Percentiles rank a stretch among this genome's conserved stretches.
Evolutionary conservation across 495 filamentous ascomycete genomes (phyloP).

Genomic region (Aspergillus ellipticus): DNA sequence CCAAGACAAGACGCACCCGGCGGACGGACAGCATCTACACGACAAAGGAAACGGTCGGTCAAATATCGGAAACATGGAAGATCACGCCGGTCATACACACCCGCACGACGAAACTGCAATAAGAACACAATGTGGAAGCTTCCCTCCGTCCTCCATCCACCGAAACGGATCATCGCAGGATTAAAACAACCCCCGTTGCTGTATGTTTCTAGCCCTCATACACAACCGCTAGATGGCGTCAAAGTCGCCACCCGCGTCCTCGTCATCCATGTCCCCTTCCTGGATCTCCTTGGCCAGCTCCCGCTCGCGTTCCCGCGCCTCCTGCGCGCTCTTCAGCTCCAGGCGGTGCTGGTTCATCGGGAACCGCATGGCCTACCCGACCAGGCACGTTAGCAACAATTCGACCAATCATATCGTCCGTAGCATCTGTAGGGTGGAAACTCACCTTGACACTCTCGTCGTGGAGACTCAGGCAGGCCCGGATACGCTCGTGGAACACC

Average conservation of each 20-base stretch:
- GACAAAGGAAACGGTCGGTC: conserved; percentile 22
- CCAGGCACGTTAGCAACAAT: background rate
- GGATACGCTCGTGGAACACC: conserved; percentile 93
- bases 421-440: background rate
- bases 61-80: conserved; percentile 29
- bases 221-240: conserved; percentile 77
- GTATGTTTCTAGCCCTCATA: conserved; percentile 9
- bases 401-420: background rate
- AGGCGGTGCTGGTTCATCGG: conserved; percentile 99
- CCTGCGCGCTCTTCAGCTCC: conserved; percentile 95
- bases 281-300: conserved; percentile 99
- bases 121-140: conserved; percentile 24
- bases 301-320: conserved; percentile 90
- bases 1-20: conserved; percentile 12
- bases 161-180: conserved; percentile 7
- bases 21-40: conserved; percentile 13
- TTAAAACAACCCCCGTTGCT: conserved; percentile 3
- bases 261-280: conserved; percentile 95
- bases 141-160: conserved; percentile 4
- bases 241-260: conserved; percentile 94
- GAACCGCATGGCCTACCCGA: conserved; percentile 85
- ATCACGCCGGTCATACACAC: conserved; percentile 32
- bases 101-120: conserved; percentile 17
- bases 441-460: conserved; percentile 96
- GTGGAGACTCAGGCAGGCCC: conserved; percentile 83